Conservation (phyloP, 2,329 filamentous ascomycete genomes). For the Fusarium sulawesiense region DNA sequence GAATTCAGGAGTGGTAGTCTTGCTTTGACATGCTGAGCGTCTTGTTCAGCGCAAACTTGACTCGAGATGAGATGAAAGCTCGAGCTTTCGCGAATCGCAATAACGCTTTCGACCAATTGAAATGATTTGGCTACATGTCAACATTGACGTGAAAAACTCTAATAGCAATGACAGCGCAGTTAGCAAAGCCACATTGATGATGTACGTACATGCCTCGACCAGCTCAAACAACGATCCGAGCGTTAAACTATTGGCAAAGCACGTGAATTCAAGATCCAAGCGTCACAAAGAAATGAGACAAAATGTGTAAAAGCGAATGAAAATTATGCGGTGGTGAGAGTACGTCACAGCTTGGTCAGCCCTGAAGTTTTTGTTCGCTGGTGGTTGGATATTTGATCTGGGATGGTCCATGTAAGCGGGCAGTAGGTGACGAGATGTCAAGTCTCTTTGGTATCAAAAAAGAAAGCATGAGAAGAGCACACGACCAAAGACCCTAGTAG, state of each 20-base stretch:
- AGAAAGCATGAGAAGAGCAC: conserved; percentile 5
- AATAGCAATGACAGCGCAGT: background rate
- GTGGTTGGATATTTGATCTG: conserved; percentile 2
- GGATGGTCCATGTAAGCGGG: conserved; percentile 29
- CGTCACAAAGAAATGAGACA: conserved; percentile 2
- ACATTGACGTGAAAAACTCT: background rate
- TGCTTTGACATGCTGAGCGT: background rate
- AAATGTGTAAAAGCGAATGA: background rate
- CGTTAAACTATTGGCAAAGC: background rate
- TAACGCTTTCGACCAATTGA: background rate
- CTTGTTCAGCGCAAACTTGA: background rate
- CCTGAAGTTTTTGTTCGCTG: conserved; percentile 3
- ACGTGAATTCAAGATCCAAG: background rate
- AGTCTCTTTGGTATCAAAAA: background rate
- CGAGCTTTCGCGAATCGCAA: background rate
- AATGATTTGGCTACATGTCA: background rate
- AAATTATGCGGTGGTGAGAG: conserved; percentile 9
- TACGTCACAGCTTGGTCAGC: conserved; percentile 31
- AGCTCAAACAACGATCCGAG: background rate
- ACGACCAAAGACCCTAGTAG: conserved; percentile 20
- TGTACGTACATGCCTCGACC: conserved; percentile 14
- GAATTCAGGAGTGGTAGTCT: conserved; percentile 46
- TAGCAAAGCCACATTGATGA: conserved; percentile 37
- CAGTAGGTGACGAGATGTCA: conserved; percentile 6
- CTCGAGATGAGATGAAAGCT: background rate